A percentile compares a stretch with the other conserved stretches of the same genome.
Conservation (phyloP, 129 eudicot species). For the Tanacetum coccineum region DNA sequence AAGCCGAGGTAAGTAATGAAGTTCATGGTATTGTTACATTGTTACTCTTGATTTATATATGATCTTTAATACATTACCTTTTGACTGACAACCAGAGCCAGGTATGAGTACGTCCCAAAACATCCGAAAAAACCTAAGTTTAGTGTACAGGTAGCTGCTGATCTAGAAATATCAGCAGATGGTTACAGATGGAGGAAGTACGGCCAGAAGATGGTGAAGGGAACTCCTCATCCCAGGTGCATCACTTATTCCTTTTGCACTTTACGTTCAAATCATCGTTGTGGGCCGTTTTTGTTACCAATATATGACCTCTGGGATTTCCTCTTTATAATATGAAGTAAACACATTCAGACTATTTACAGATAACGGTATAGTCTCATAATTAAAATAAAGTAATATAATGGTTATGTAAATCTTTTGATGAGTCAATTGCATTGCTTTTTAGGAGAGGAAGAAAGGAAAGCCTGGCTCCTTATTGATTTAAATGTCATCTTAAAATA, state of each 20-base stretch:
- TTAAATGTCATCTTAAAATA: no score
- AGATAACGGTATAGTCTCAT: no score
- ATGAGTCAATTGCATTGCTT: no score
- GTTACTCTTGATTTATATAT: neutral
- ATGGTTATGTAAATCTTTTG: no score
- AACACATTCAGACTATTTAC: no score
- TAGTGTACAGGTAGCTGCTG: constrained; percentile 27
- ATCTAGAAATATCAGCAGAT: constrained; percentile 1
- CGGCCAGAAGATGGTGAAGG: neutral
- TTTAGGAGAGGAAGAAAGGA: no score
- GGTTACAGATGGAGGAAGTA: constrained; percentile 11
- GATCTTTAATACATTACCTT: neutral
- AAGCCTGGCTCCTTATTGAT: no score
- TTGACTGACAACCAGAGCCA: neutral
- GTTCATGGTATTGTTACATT: neutral
- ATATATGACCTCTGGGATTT: neutral
- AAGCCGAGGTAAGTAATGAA: constrained; percentile 42
- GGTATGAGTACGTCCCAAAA: neutral
- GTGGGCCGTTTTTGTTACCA: neutral
- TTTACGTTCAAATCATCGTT: no score
- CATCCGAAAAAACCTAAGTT: constrained; percentile 12
- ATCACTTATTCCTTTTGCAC: neutral
- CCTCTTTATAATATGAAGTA: no score
- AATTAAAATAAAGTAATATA: no score
- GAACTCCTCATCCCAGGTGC: neutral